phyloP scores from a whole-genome alignment of 2,329 filamentous ascomycete genomes.

The Cadophora sp. region DNA sequence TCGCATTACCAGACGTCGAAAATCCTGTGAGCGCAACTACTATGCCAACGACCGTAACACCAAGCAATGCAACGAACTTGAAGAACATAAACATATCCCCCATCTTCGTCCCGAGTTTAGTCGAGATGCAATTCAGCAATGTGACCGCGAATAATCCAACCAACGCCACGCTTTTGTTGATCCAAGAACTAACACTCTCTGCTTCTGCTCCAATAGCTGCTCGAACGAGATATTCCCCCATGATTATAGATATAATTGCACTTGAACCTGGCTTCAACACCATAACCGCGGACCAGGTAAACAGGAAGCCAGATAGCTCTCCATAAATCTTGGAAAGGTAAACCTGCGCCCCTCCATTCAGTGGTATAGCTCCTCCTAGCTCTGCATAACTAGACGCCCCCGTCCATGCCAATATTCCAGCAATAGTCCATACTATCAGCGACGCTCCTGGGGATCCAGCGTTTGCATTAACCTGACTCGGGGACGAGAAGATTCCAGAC shows the following conservation, averaged over 20 bases:
- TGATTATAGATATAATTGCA: slow-evolving; percentile 96
- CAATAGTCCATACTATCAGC: slow-evolving; percentile 88
- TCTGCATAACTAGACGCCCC: slow-evolving; percentile 95
- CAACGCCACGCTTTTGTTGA: slow-evolving; percentile 88
- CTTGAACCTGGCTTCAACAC: slow-evolving; percentile 93
- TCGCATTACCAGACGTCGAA: slow-evolving; percentile 77
- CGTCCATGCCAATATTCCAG: slow-evolving; percentile 94
- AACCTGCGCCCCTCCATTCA: slow-evolving; percentile 93
- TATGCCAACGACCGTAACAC: slow-evolving; percentile 85
- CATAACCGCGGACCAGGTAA: slow-evolving; percentile 94
- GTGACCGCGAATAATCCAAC: slow-evolving; percentile 79
- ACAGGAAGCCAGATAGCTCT: slow-evolving; percentile 90
- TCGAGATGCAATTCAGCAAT: slow-evolving; percentile 88
- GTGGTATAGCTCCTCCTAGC: slow-evolving; percentile 90
- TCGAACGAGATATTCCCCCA: slow-evolving; percentile 95
- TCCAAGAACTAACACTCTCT: slow-evolving; percentile 80
- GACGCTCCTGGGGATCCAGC: slow-evolving; percentile 91
- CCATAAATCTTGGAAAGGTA: slow-evolving; percentile 97
- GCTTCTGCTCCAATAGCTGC: slow-evolving; percentile 88
- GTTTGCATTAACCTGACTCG: slow-evolving; percentile 89
- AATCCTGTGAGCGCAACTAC: slow-evolving; percentile 88
- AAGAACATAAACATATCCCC: slow-evolving; percentile 96
- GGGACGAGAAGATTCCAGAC: slow-evolving; percentile 94
- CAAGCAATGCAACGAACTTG: slow-evolving; percentile 90
- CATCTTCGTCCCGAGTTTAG: slow-evolving; percentile 82